Evolutionary conservation across 257 asterid species (phyloP), one percentile per base, ranked within the genome.

Genomic region (Solanum habrochaites): DNA sequence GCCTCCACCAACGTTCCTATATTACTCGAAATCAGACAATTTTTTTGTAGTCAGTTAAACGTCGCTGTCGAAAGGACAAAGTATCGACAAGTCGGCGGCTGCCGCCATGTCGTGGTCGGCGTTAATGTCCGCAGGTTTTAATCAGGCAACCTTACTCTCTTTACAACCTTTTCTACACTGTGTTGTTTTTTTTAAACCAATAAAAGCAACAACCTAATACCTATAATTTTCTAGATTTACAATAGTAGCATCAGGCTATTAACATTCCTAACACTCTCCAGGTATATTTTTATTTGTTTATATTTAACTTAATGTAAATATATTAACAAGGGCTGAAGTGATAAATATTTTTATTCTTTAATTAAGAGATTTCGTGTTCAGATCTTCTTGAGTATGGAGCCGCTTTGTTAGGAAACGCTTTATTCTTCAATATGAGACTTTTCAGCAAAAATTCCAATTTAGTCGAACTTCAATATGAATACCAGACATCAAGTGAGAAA

Each of bases 11-110:
- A 89, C 93, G 95, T 89, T 77, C 62, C n/a, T n/a, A n/a, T 3
- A 11, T 11, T 67, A 14, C 21, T 37, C 6, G 27, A 37, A 56
- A 56, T 56, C 66, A 20, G 66, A 56, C 66, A 56, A 20, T 56
- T 20, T 56, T 56, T 56, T 56, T 56, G 27, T 0, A 20, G 47
- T 35, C 71, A 6, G 94, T 89, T 93, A 92, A 74, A 80, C 90
- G 93, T 93, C 94, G 91, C 93, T 93, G 86, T 93, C 96, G 27
- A 39, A 81, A 83, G 75, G 85, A 78, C 84, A 77, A 25, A 3
- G 25, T 6, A 25, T 15, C 85, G 94, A 92, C 98, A 93, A 37
- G 91, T 52, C 94, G 93, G 93, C 96, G 94, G 97, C 96, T 86
- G 92, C 90, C 84, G 91, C 91, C 86, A 88, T 64, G 45, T 62